Evolutionary conservation across 192 early-diverging fungal species (phyloP).

Genomic region (Thamnidium elegans): DNA sequence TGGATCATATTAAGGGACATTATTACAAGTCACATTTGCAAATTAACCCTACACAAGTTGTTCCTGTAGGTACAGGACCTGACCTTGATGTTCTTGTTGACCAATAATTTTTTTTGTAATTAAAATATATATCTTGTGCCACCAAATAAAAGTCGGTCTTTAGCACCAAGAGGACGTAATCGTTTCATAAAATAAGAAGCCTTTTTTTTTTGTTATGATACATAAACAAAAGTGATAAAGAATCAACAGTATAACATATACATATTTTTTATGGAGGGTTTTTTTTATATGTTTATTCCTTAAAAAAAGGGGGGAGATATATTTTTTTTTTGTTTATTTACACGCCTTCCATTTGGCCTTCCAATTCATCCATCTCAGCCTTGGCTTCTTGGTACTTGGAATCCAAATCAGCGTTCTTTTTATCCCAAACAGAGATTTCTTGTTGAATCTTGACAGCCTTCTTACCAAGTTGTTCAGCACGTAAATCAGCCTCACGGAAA

Average conservation of each 20-base stretch:
- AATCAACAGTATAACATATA: too few species aligned
- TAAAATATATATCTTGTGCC: not conserved
- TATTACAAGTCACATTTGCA: conserved; percentile 89
- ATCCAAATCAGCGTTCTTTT: conserved; percentile 68
- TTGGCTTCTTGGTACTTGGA: conserved; percentile 65
- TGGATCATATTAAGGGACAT: conserved; percentile 95
- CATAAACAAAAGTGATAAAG: too few species aligned
- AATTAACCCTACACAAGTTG: conserved; percentile 88
- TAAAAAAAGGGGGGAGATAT: too few species aligned
- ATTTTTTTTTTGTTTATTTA: conserved; percentile 40
- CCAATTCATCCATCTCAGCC: conserved; percentile 74
- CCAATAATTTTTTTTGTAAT: conserved; percentile 2
- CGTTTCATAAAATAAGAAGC: not conserved
- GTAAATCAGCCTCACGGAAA: conserved; percentile 66
- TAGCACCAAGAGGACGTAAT: not conserved
- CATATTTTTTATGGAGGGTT: too few species aligned
- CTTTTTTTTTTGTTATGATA: too few species aligned
- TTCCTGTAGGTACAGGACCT: conserved; percentile 74
- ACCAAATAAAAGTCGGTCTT: not conserved
- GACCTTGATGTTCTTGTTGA: conserved; percentile 19
- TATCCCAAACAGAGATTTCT: conserved; percentile 70
- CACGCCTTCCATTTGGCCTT: conserved; percentile 76
- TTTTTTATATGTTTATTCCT: too few species aligned
- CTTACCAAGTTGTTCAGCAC: conserved; percentile 82
- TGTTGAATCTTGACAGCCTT: conserved; percentile 77